These are phyloP conservation scores for Filobasidium wieringae DNA, from an alignment of 768 basidiomycete genomes.

Conservation along the genomic window DNA sequence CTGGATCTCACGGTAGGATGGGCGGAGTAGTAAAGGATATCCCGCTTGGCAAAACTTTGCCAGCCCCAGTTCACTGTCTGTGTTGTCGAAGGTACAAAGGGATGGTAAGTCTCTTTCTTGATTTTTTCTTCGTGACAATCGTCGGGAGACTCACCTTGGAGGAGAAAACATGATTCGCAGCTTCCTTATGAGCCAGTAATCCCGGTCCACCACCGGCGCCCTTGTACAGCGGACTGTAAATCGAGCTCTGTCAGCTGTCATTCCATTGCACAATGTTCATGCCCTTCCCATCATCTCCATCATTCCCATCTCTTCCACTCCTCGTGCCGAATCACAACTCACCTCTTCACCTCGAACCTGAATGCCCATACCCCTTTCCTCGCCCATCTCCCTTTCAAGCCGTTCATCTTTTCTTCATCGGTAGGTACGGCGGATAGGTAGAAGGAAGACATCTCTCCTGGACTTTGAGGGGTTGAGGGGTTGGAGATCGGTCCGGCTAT, in stretches of 20 bases:
- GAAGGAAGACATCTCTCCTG: constrained; percentile 10
- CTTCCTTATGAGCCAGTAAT: constrained; percentile 8
- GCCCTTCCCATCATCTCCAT: neutral
- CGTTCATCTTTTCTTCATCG: constrained; percentile 57
- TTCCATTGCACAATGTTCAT: neutral
- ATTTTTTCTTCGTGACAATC: constrained; percentile 15
- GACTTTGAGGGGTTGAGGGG: constrained; percentile 2
- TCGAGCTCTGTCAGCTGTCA: constrained; percentile 15
- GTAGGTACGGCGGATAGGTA: constrained; percentile 48
- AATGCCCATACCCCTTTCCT: constrained; percentile 77
- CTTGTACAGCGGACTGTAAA: neutral
- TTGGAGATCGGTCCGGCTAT: constrained; percentile 1
- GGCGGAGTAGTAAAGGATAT: constrained; percentile 55
- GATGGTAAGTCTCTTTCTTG: constrained; percentile 73
- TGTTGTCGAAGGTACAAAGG: constrained; percentile 67
- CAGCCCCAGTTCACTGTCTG: constrained; percentile 79
- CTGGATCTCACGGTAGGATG: constrained; percentile 37
- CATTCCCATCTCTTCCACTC: neutral
- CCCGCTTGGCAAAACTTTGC: constrained; percentile 61
- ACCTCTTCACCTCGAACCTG: constrained; percentile 69
- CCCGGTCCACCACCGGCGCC: neutral
- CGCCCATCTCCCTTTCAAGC: constrained; percentile 63
- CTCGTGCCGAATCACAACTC: constrained; percentile 8
- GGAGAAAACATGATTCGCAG: constrained; percentile 21
- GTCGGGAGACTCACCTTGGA: constrained; percentile 40